Conservation (phyloP, 2,329 filamentous ascomycete species). For the Anisogramma anomala region DNA sequence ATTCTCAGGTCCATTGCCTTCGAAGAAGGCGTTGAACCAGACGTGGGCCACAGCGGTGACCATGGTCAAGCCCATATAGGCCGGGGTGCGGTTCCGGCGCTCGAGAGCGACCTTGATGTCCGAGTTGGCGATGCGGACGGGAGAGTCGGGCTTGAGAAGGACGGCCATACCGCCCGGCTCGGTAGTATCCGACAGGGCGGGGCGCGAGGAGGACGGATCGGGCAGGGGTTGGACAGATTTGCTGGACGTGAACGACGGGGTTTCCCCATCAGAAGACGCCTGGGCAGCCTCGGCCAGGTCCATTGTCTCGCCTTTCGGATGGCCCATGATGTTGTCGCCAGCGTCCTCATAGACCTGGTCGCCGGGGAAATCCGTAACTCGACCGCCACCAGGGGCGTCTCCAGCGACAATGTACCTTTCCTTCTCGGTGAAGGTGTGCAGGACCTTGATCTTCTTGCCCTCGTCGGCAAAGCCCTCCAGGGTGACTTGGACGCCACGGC, state of each 20-base stretch:
- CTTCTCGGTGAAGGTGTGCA: constrained; percentile 65
- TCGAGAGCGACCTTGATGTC: constrained; percentile 89
- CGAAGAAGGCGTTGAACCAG: constrained; percentile 95
- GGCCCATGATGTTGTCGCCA: constrained; percentile 12
- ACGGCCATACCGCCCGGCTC: constrained; percentile 58
- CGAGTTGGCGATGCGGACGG: constrained; percentile 62
- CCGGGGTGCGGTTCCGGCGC: constrained; percentile 66
- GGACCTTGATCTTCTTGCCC: constrained; percentile 71
- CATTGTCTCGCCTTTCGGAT: constrained; percentile 21
- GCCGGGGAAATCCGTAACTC: constrained; percentile 40
- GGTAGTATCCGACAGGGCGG: constrained; percentile 16
- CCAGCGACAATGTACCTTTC: constrained; percentile 62
- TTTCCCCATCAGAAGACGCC: constrained; percentile 3
- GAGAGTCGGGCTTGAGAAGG: constrained; percentile 60
- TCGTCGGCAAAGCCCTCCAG: constrained; percentile 82
- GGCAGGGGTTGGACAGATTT: constrained; percentile 11
- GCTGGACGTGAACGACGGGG: constrained; percentile 10
- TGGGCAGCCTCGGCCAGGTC: constrained; percentile 15
- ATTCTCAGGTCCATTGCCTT: constrained; percentile 64
- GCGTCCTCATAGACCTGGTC: constrained; percentile 31
- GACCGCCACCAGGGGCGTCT: constrained; percentile 36
- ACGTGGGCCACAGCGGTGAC: constrained; percentile 88
- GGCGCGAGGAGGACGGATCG: constrained; percentile 7
- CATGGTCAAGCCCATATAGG: constrained; percentile 72
- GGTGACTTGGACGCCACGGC: constrained; percentile 76